Conservation (phyloP, 306 rosid species). For the Luffa acutangula region DNA sequence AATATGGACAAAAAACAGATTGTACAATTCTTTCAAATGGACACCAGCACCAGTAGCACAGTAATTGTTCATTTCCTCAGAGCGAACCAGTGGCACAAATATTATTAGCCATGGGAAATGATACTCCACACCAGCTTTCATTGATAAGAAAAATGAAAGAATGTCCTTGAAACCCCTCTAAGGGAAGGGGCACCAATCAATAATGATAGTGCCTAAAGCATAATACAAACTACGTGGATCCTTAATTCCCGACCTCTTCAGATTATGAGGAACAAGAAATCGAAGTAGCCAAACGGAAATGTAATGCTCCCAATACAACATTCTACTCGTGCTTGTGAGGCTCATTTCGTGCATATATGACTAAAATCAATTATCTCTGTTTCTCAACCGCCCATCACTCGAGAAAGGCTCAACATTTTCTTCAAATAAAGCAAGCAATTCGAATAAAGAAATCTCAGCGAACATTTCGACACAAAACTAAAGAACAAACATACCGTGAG, state of each 20-base stretch:
- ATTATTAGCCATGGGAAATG: background rate
- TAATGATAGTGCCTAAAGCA: no score
- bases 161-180: no score
- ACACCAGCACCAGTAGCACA: background rate
- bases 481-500: constrained; percentile 51
- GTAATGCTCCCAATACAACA: background rate
- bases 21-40: background rate
- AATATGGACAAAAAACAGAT: background rate
- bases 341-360: background rate
- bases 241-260: background rate
- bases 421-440: background rate
- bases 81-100: background rate
- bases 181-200: no score
- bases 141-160: no score
- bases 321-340: background rate
- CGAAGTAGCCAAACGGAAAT: background rate
- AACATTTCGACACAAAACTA: background rate
- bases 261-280: background rate
- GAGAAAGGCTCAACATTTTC: background rate
- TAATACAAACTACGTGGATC: background rate
- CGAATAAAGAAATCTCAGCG: background rate
- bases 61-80: background rate
- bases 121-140: no score
- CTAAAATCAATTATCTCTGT: background rate
- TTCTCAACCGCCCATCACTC: background rate